These are phyloP conservation scores for Furcasterigmium sp. DNA, from an alignment of 2,329 filamentous ascomycete genomes.

Conservation along the genomic window DNA sequence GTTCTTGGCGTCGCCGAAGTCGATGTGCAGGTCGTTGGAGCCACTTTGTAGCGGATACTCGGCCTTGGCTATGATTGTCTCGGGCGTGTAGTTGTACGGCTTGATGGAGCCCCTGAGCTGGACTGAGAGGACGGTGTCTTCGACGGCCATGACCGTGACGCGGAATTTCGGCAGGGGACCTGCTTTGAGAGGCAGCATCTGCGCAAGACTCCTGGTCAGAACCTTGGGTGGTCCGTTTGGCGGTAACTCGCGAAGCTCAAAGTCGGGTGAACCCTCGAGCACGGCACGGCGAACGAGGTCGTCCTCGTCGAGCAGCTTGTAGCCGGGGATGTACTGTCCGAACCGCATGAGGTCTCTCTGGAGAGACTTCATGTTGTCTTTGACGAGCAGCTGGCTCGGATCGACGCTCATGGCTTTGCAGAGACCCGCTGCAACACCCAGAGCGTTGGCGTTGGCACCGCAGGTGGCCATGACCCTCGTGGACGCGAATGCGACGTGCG, in stretches of 20 bases:
- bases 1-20: conserved; percentile 11
- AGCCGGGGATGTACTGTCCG: conserved; percentile 17
- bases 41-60: conserved; percentile 10
- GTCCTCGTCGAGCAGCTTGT: conserved; percentile 14
- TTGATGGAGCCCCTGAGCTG: conserved; percentile 18
- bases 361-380: conserved; percentile 15
- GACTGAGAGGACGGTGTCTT: conserved; percentile 12
- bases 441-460: conserved; percentile 16
- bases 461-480: conserved; percentile 19
- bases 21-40: conserved; percentile 12
- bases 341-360: conserved; percentile 17
- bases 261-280: conserved; percentile 8
- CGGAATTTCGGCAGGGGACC: conserved; percentile 12
- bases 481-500: conserved; percentile 17
- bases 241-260: conserved; percentile 11
- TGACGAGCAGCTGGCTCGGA: conserved; percentile 14
- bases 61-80: conserved; percentile 12
- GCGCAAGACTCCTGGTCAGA: conserved; percentile 15
- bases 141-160: conserved; percentile 12
- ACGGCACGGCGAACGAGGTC: conserved; percentile 12
- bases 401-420: conserved; percentile 14
- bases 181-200: conserved; percentile 15
- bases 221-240: conserved; percentile 17
- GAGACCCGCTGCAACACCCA: conserved; percentile 14
- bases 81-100: conserved; percentile 18